Base-by-base conservation (phyloP, 1,139 yeast genomes). In the Torulaspora pretoriensis region DNA sequence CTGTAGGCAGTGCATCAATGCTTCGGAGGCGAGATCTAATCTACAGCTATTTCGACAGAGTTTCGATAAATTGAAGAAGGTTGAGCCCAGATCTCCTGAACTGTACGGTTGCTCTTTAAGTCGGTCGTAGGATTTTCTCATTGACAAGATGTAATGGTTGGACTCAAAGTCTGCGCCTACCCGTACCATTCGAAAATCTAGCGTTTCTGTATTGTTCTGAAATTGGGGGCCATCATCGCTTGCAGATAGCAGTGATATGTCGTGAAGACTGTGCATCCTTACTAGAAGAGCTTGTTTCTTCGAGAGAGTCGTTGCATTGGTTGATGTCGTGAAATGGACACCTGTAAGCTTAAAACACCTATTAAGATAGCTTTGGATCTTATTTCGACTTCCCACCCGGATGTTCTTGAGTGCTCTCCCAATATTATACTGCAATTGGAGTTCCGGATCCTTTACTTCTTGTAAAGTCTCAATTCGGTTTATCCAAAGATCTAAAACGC, bases 191-290 rank as follows among this genome's bases (percentile, higher is more conserved):
- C 88, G 68, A 14, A 40, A 54, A 29, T 68, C 66, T 24, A 71
- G 53, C 4, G 56, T 45, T n/a, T 53, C 48, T 3, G 64, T 54
- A 25, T 54, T 52, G n/a, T 46, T 45, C 28, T 46, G 42, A 46
- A 64, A 45, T 40, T 59, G 40, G 48, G 51, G 12, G 4, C 56
- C 49, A 12, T 57, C 51, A 8, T 45, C 45, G 12, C 54, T 50
- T n/a, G 46, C 61, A 23, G 58, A 59, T 22, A 57, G 52, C 30
- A 56, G 45, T 14, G 63, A 61, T 30, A 87, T 65, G 59, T 90
- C 97, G 47, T 81, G 76, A 10, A 89, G 63, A 3, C 84, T 78
- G 60, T 90, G 96, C 7, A 90, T 68, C 50, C 79, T 78, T 36
- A 79, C 77, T 70, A 87, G 66, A 26, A 77, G 60, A 9, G 70